phyloP scores from a whole-genome alignment of 306 rosid species.

The Cicer chorassanicum region DNA sequence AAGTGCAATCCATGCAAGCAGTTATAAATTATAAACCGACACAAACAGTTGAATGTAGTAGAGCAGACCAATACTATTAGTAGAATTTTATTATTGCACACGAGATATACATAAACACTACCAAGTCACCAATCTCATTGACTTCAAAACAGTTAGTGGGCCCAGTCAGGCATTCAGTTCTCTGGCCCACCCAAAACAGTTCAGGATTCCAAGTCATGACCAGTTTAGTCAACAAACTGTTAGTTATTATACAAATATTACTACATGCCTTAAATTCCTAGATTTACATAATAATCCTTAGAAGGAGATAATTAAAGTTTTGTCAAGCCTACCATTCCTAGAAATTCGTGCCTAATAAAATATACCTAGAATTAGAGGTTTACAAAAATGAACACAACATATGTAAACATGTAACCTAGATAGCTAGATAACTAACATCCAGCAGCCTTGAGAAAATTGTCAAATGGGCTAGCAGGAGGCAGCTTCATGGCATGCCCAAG shows the following conservation, averaged over 20 bases:
- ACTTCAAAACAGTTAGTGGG: slow-evolving; percentile 40
- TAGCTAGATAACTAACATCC: slow-evolving; percentile 57
- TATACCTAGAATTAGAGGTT: slow-evolving; percentile 35
- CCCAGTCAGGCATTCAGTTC: neutral
- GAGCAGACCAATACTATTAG: neutral
- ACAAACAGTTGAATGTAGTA: slow-evolving; percentile 1
- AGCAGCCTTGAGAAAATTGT: slow-evolving; percentile 97
- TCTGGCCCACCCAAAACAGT: slow-evolving; percentile 20
- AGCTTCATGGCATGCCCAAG: slow-evolving; percentile 74
- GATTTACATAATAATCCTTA: slow-evolving; percentile 17
- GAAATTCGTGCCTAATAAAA: slow-evolving; percentile 12
- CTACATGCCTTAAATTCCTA: slow-evolving; percentile 11
- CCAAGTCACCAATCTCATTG: slow-evolving; percentile 31
- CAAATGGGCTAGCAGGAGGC: slow-evolving; percentile 98
- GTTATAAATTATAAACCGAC: too few species aligned
- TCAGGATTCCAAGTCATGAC: slow-evolving; percentile 1
- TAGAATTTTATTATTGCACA: neutral
- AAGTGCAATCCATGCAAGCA: too few species aligned
- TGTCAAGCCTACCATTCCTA: slow-evolving; percentile 39
- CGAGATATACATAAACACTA: neutral
- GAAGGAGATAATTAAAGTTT: slow-evolving; percentile 19
- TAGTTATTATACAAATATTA: slow-evolving; percentile 16
- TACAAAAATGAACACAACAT: slow-evolving; percentile 36
- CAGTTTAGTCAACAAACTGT: slow-evolving; percentile 4
- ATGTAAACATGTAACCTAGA: slow-evolving; percentile 7